Evolutionary conservation across 495 filamentous ascomycete genomes (phyloP), one percentile per base, ranked within the genome.

Genomic region (Immersiella caudata): DNA sequence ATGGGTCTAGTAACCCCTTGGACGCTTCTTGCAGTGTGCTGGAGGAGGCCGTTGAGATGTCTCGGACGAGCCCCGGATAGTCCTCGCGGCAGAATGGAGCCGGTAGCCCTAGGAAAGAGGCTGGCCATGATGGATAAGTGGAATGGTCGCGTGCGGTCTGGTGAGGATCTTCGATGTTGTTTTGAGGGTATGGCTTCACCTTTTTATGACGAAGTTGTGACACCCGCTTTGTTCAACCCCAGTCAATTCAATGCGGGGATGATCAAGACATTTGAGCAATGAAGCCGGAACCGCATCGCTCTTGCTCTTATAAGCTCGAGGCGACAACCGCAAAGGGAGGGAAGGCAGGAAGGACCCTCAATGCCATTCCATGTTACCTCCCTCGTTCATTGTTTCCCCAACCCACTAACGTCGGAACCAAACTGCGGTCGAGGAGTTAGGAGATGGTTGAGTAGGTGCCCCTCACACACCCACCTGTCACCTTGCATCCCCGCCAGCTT

Each of bases 121-220:
- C n/a, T 49, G 52, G 51, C 20, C 63, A 65, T 65, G 6, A 12
- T 65, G 63, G n/a, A 64, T 11, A 24, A 27, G 12, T 46, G 6
- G 18, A 11, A 22, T 55, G 11, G 26, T 35, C 18, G 29, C 21
- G 2, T 14, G 29, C 12, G 29, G 57, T 60, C 26, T 18, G 0
- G 14, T 62, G 12, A 49, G 18, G 25, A 24, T 8, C 20, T 11
- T 46, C 18, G 29, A 49, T 21, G 6, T 33, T 22, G 14, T 11
- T n/a, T n/a, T 0, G 36, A 20, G 20, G 2, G 8, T 8, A 11
- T 18, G 18, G 4, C 40, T 18, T 46, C 40, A 14, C 11, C 11
- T 46, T 12, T 6, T 12, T 6, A 14, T 46, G 40, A 46, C 40
- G 40, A 33, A 33, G 29, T 33, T 33, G 29, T 33, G 29, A 33